Conservation (phyloP, 1,284 basidiomycete species). For the Ustilago crameri region DNA sequence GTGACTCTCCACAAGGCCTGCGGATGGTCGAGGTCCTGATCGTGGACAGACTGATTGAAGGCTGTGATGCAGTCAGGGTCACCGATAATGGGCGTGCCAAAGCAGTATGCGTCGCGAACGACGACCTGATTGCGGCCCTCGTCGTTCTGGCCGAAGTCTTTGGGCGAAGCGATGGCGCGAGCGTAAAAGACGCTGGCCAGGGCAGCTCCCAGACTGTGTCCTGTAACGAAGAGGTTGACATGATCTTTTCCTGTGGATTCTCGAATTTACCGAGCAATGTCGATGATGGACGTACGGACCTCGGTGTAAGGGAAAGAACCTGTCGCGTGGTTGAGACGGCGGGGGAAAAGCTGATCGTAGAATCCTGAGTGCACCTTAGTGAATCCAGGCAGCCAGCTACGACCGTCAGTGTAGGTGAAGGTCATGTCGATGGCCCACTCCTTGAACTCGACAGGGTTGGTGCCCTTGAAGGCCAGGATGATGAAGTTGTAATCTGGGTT, state of each 20-base stretch:
- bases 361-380: slow-evolving; percentile 48
- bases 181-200: slow-evolving; percentile 41
- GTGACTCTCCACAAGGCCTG: slow-evolving; percentile 45
- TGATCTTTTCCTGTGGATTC: slow-evolving; percentile 22
- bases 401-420: slow-evolving; percentile 42
- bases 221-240: slow-evolving; percentile 44
- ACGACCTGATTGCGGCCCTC: slow-evolving; percentile 30
- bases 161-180: slow-evolving; percentile 36
- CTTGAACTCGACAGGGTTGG: slow-evolving; percentile 67
- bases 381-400: slow-evolving; percentile 46
- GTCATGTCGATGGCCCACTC: slow-evolving; percentile 69
- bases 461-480: slow-evolving; percentile 61
- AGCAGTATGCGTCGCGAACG: slow-evolving; percentile 50
- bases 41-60: slow-evolving; percentile 33
- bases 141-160: slow-evolving; percentile 37
- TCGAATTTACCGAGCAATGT: slow-evolving; percentile 36
- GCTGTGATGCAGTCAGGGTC: slow-evolving; percentile 48
- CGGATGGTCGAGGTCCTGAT: slow-evolving; percentile 36
- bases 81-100: slow-evolving; percentile 49
- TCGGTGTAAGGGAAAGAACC: slow-evolving; percentile 40
- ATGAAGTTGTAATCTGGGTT: slow-evolving; percentile 45
- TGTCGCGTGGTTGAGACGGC: slow-evolving; percentile 25
- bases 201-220: slow-evolving; percentile 47
- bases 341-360: slow-evolving; percentile 50
- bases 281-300: slow-evolving; percentile 29